Evolutionary conservation across 805 yeast species (phyloP), one percentile per base, ranked within the genome.

Genomic region (Sugiyamaella valdiviana): DNA sequence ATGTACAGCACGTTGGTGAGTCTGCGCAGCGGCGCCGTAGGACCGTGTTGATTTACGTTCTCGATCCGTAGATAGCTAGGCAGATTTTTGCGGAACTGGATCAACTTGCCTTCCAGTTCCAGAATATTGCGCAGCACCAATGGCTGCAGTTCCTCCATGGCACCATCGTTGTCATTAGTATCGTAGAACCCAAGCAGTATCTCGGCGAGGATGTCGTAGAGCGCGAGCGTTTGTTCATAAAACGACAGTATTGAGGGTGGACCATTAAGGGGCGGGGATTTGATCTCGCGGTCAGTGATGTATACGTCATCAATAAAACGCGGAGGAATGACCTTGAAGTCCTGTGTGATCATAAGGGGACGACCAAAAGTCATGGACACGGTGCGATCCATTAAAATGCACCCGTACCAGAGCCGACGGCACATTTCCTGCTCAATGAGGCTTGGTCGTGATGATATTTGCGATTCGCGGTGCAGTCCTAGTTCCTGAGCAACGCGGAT

Each of bases 401-500:
- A 61, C 10, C 64, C 64, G 40, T 57, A 58, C 64, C 64, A 61
- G 17, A 61, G 43, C 24, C 64, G 42, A 26, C 61, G 50, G n/a
- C 61, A 51, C 39, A 61, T 49, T 40, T 59, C 60, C 42, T 48
- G 46, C 41, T 56, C 63, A 29, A 60, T 53, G 21, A 35, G 14
- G 41, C 44, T 49, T 14, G 51, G 41, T 9, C 57, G 46, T 2
- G 55, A 53, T 12, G 52, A 37, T 20, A 51, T 53, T 36, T 55
- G 61, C 46, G 51, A 51, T 44, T 61, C 61, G 9, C 56, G 49
- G 35, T 56, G 51, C 26, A 74, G 50, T 0, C 78, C 78, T 26
- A 71, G 52, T 0, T 73, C 62, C 57, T 72, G 75, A 0, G 75
- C 76, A 54, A 69, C 62, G 23, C 76, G 61, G 16, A 74, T 71